Conservation (phyloP, 1,284 basidiomycete species). For the Ganoderma sinense region DNA sequence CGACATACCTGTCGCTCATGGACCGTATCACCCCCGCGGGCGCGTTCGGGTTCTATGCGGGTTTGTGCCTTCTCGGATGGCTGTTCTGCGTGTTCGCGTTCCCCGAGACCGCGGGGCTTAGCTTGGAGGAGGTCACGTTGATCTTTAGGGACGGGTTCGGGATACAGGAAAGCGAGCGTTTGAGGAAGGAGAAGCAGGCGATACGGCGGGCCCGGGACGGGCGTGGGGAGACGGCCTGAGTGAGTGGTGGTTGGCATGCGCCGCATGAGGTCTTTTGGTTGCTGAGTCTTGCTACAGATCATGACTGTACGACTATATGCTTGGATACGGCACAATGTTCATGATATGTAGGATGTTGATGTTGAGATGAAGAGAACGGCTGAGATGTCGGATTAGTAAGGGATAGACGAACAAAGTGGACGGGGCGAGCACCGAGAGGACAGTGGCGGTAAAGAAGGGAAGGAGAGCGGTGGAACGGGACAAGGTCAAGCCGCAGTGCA, state of each 20-base stretch:
- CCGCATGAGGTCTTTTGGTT: neutral
- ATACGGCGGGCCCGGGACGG: constrained; percentile 29
- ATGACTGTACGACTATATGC: neutral
- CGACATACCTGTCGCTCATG: constrained; percentile 85
- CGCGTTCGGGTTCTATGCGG: constrained; percentile 84
- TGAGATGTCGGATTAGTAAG: too few species aligned
- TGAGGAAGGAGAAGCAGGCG: constrained; percentile 51
- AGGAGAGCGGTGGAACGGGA: too few species aligned
- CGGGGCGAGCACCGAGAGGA: too few species aligned
- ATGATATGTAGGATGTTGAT: neutral
- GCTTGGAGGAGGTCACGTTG: constrained; percentile 77
- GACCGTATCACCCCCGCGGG: constrained; percentile 77
- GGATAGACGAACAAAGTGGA: too few species aligned
- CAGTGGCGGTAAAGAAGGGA: too few species aligned
- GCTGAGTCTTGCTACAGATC: neutral
- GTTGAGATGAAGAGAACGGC: too few species aligned
- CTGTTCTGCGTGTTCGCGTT: constrained; percentile 76
- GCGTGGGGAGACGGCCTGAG: neutral
- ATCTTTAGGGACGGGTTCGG: constrained; percentile 69
- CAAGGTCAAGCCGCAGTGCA: too few species aligned
- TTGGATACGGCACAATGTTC: neutral
- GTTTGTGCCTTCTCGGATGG: constrained; percentile 75
- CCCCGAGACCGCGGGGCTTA: constrained; percentile 81
- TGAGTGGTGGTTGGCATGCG: neutral
- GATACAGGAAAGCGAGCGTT: constrained; percentile 57